phyloP scores from a whole-genome alignment of 768 basidiomycete genomes.

The Auricularia cornea region DNA sequence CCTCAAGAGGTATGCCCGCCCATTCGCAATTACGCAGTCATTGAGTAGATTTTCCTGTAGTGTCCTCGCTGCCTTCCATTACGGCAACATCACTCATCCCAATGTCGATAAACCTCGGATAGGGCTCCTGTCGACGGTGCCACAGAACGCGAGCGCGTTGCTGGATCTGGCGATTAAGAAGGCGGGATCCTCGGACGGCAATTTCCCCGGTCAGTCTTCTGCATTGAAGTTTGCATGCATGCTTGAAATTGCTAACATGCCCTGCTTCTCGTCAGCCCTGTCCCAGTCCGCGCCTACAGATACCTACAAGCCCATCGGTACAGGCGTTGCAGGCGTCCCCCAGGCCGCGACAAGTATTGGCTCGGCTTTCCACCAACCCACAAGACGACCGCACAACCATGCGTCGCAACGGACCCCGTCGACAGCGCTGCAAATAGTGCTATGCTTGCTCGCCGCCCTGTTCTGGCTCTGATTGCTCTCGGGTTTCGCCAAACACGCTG shows the following conservation, averaged over 20 bases:
- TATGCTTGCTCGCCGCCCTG: not conserved
- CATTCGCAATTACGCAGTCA: not conserved
- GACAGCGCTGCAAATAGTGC: not conserved
- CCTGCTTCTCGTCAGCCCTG: not conserved
- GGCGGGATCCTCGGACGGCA: conserved; percentile 22
- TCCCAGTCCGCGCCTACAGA: not conserved
- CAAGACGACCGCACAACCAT: not conserved
- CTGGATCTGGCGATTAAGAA: conserved; percentile 28
- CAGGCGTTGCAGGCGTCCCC: not conserved
- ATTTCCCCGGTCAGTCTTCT: conserved; percentile 22
- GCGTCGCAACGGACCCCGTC: not conserved
- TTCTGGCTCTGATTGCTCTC: no score
- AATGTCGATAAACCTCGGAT: conserved; percentile 60
- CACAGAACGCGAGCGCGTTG: conserved; percentile 38
- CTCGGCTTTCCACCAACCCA: not conserved
- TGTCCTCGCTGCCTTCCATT: conserved; percentile 59
- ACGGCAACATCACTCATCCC: conserved; percentile 62
- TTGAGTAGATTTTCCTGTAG: conserved; percentile 24
- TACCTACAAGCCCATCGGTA: not conserved
- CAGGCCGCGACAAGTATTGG: not conserved
- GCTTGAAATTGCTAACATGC: not conserved
- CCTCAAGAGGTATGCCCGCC: conserved; percentile 32
- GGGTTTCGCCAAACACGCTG: no score
- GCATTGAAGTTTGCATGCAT: conserved; percentile 36
- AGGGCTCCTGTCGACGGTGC: conserved; percentile 65